Evolutionary conservation across 345 rosid genomes (phyloP), one percentile per base, ranked within the genome.

Genomic region (Abelmoschus esculentus): DNA sequence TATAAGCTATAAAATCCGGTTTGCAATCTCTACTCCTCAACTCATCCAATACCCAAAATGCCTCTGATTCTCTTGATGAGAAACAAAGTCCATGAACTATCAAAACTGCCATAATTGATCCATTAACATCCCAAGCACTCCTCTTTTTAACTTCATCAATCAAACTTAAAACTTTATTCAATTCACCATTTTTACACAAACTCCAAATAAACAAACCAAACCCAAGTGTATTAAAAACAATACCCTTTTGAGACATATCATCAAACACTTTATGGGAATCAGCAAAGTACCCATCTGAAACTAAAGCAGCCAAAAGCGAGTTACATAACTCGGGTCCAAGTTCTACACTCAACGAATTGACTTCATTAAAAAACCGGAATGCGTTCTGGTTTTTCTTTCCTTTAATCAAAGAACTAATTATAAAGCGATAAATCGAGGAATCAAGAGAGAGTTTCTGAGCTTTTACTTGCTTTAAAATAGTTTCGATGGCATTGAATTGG

Each of bases 1-100:
- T 82, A 76, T 93, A 93, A 1, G 97, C 95, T 76, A 89, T 80
- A 76, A 93, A 93, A 83, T 91, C 98, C 52, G 98, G 98, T 68
- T 93, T 93, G 69, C 89, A 93, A 1, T 80, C 80, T 44, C 88
- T 83, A 59, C 70, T 83, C 70, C 95, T 82, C 66, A 93, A 73
- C 83, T 93, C 96, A 69, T 88, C 86, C 82, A 93, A 77, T 49
- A 73, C 77, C 76, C 82, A 73, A 55, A 76, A 73, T 73, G 96
- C 95, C 32, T 86, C 97, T 46, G 63, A 75, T 12, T 79, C 81
- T 76, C 95, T 85, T 2, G 89, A 89, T 31, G 77, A 83, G 61
- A 80, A 66, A 67, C 96, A 93, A 67, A 93, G 85, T 62, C 95
- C 88, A 60, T 87, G 82, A 63, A 93, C 87, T 64, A 89, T 67